A percentile compares a stretch with the other conserved stretches of the same genome.
phyloP scores from a whole-genome alignment of 208 protist species.

The Leishmania gerbilli region DNA sequence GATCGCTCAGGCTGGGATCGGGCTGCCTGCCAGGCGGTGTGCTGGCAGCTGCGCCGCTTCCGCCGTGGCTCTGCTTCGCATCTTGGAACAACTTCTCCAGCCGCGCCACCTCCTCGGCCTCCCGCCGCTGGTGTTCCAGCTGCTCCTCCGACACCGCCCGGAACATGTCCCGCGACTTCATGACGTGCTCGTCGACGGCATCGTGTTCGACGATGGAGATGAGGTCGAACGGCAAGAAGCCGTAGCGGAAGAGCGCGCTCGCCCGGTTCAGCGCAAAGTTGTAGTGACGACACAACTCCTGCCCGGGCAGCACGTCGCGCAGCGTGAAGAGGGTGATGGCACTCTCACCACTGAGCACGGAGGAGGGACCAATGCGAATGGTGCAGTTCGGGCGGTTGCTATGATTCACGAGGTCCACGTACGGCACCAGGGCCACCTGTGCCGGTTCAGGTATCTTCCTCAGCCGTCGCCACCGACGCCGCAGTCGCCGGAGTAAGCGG shows the following conservation, averaged over 20 bases:
- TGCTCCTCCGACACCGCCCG: slow-evolving; percentile 62
- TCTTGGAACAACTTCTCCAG: slow-evolving; percentile 79
- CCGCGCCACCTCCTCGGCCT: slow-evolving; percentile 51
- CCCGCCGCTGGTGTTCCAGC: slow-evolving; percentile 24
- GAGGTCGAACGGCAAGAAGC: slow-evolving; percentile 90
- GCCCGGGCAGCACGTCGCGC: slow-evolving; percentile 59
- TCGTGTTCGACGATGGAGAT: slow-evolving; percentile 91
- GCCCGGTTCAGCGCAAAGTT: slow-evolving; percentile 86
- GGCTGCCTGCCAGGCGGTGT: neutral
- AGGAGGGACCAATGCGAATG: slow-evolving; percentile 63
- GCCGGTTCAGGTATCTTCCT: slow-evolving; percentile 42
- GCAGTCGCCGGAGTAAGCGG: slow-evolving; percentile 37
- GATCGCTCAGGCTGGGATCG: slow-evolving; percentile 20
- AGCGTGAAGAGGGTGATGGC: slow-evolving; percentile 85
- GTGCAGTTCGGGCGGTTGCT: slow-evolving; percentile 86
- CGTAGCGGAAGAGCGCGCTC: slow-evolving; percentile 88
- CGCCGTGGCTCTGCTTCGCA: slow-evolving; percentile 27
- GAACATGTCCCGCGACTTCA: slow-evolving; percentile 64
- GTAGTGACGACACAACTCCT: slow-evolving; percentile 92
- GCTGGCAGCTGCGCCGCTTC: neutral
- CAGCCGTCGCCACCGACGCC: slow-evolving; percentile 43
- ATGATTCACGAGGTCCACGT: slow-evolving; percentile 88
- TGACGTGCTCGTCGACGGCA: slow-evolving; percentile 67
- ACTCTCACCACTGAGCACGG: slow-evolving; percentile 44
- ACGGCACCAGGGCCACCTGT: slow-evolving; percentile 71